phyloP scores from a whole-genome alignment of 2,329 filamentous ascomycete species.

The Beauveria australis region DNA sequence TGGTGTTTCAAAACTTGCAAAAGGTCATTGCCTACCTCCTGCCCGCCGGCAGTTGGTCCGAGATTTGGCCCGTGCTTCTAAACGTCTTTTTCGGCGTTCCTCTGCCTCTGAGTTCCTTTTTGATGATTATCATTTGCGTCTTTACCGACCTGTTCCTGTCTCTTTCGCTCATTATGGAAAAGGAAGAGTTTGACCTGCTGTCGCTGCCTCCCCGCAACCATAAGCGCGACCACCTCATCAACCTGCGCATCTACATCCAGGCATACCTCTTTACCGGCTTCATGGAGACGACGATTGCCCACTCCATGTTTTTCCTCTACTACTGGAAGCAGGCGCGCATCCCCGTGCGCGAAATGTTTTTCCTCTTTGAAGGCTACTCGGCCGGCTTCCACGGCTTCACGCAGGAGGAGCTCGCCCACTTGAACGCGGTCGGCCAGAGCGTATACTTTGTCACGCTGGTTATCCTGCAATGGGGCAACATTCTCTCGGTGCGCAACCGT shows the following conservation, averaged over 20 bases:
- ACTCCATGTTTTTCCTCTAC: constrained; percentile 48
- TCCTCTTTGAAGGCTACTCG: constrained; percentile 39
- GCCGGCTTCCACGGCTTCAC: constrained; percentile 43
- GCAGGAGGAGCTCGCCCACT: constrained; percentile 33
- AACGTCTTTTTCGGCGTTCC: constrained; percentile 50
- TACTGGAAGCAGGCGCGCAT: constrained; percentile 40
- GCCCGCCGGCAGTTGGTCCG: constrained; percentile 45
- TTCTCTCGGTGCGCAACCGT: constrained; percentile 43
- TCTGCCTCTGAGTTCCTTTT: constrained; percentile 40
- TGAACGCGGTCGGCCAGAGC: constrained; percentile 41
- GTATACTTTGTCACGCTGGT: constrained; percentile 49
- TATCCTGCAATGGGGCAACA: constrained; percentile 46
- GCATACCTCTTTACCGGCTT: constrained; percentile 44
- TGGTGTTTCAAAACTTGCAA: constrained; percentile 34
- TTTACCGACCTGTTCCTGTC: constrained; percentile 47
- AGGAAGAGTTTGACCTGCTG: constrained; percentile 45
- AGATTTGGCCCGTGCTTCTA: constrained; percentile 48
- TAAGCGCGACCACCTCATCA: constrained; percentile 43
- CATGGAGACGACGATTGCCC: constrained; percentile 41
- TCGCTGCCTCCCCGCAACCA: constrained; percentile 41
- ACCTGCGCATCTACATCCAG: constrained; percentile 41
- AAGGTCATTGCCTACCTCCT: constrained; percentile 37
- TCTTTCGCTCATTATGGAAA: constrained; percentile 45
- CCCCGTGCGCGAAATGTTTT: constrained; percentile 37
- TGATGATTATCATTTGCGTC: constrained; percentile 52